These are phyloP conservation scores for Solanum dulcamara DNA, from an alignment of 257 asterid genomes.

Conservation along the genomic window DNA sequence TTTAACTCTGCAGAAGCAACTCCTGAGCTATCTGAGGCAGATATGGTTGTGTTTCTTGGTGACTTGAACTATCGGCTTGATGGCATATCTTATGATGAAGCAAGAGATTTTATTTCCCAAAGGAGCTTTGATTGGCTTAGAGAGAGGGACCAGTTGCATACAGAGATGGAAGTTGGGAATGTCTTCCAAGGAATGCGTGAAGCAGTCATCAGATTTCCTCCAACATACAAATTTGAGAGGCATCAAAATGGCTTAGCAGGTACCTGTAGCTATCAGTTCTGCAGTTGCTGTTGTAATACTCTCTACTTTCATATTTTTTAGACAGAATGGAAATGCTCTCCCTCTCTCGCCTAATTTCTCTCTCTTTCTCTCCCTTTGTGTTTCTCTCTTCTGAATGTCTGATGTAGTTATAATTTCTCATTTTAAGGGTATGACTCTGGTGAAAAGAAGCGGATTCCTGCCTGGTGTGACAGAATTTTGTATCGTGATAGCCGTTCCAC, in stretches of 20 bases:
- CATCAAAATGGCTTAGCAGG: constrained; percentile 96
- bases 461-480: constrained; percentile 97
- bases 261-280: constrained; percentile 11
- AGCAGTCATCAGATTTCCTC: constrained; percentile 84
- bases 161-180: constrained; percentile 89
- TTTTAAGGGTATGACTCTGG: constrained; percentile 91
- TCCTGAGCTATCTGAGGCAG: constrained; percentile 95
- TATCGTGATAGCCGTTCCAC: constrained; percentile 79
- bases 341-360: neutral
- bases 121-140: constrained; percentile 96
- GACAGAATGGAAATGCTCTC: neutral
- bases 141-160: constrained; percentile 81
- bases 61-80: constrained; percentile 93
- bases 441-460: constrained; percentile 97
- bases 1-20: constrained; percentile 40
- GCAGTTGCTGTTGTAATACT: neutral
- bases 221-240: constrained; percentile 90
- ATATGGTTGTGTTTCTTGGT: constrained; percentile 91
- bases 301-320: neutral
- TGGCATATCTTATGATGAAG: constrained; percentile 89
- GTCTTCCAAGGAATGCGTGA: constrained; percentile 99
- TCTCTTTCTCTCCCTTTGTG: neutral
- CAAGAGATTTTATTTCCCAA: constrained; percentile 92
- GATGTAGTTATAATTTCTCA: constrained; percentile 5
- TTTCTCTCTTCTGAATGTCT: constrained; percentile 4